Base-by-base conservation (phyloP, 768 basidiomycete species). In the Russula olivacea region DNA sequence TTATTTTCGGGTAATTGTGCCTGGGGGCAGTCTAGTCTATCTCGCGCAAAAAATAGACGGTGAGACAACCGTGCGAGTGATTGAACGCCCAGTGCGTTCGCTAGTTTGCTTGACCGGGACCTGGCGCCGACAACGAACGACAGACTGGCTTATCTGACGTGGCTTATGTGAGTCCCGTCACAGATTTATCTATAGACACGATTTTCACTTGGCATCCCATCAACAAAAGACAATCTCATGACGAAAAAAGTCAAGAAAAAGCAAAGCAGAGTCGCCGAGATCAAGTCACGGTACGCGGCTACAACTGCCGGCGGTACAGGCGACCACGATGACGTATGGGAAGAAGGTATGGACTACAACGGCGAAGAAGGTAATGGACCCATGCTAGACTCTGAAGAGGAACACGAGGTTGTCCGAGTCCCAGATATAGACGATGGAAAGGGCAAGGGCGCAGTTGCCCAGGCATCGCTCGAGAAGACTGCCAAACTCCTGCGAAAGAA, bases 161-260 rank as follows among this genome's bases (percentile, higher is more conserved):
- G 14, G 34, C 50, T 30, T 30, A 30, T 30, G 71, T 71, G 58
- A 55, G 52, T 61, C 23, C 11, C 41, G 23, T 36, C 34, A 25
- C 38, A 21, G 30, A 38, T 51, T 23, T 10, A 36, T 28, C 9
- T 34, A 25, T 19, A 12, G 23, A 7, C 32, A 17, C 9, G 25
- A 15, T 55, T 23, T 36, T 63, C 34, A 58, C 32, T 15, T 36
- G 6, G n/a, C 14, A 3, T 25, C 32, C 30, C 21, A 45, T 9
- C 32, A 9, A 32, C 30, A 30, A 30, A 88, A 88, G 75, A 89
- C 89, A 1, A 86, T 71, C 76, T 91, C 48, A 85, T 82, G 70
- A 83, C 83, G 55, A 93, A 93, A 75, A 83, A 83, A 66, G 79
- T 82, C 55, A 79, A 86, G 59, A 80, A 82, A 71, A 89, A 87